These are phyloP conservation scores for Rhodotorula diobovata DNA, from an alignment of 768 basidiomycete species.

Conservation along the genomic window DNA sequence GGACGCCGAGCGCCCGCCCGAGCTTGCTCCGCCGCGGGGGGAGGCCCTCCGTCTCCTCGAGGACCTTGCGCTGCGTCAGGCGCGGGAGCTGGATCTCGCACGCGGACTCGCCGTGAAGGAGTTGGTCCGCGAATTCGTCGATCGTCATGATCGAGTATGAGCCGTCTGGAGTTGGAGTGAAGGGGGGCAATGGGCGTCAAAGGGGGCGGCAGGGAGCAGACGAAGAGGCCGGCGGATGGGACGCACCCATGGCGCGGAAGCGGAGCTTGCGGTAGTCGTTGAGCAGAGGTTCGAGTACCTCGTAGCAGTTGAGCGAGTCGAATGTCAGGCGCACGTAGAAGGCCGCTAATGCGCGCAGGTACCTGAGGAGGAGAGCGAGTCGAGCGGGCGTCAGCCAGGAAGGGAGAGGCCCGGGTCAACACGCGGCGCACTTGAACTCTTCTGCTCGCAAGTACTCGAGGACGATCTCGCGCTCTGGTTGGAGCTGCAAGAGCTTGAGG, in stretches of 20 bases:
- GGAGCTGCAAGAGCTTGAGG: slow-evolving; percentile 89
- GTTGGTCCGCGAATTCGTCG: slow-evolving; percentile 82
- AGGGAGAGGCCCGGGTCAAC: too few relatives aligned
- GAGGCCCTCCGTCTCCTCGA: slow-evolving; percentile 89
- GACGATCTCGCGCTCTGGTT: slow-evolving; percentile 95
- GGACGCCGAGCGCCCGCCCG: slow-evolving; percentile 68
- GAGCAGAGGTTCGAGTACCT: slow-evolving; percentile 84
- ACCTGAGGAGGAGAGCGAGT: slow-evolving; percentile 54
- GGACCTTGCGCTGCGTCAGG: slow-evolving; percentile 70
- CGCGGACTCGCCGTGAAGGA: slow-evolving; percentile 82
- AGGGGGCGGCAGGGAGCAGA: not conserved
- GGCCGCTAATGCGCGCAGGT: slow-evolving; percentile 84
- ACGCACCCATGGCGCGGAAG: slow-evolving; percentile 68
- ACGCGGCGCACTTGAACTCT: slow-evolving; percentile 98
- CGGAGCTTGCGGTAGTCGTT: slow-evolving; percentile 91
- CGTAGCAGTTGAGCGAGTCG: slow-evolving; percentile 80
- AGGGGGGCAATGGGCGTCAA: not conserved
- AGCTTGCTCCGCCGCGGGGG: slow-evolving; percentile 77
- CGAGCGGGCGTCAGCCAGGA: not conserved
- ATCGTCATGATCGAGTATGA: slow-evolving; percentile 75
- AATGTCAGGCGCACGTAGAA: slow-evolving; percentile 96
- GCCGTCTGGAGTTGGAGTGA: slow-evolving; percentile 57
- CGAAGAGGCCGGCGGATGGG: too few relatives aligned
- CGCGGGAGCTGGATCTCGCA: slow-evolving; percentile 96
- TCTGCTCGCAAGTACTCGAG: slow-evolving; percentile 92